Percentiles rank a stretch among this genome's conserved stretches.
Evolutionary conservation across 495 filamentous ascomycete genomes (phyloP).

Genomic region (Aspergillus ellipticus): DNA sequence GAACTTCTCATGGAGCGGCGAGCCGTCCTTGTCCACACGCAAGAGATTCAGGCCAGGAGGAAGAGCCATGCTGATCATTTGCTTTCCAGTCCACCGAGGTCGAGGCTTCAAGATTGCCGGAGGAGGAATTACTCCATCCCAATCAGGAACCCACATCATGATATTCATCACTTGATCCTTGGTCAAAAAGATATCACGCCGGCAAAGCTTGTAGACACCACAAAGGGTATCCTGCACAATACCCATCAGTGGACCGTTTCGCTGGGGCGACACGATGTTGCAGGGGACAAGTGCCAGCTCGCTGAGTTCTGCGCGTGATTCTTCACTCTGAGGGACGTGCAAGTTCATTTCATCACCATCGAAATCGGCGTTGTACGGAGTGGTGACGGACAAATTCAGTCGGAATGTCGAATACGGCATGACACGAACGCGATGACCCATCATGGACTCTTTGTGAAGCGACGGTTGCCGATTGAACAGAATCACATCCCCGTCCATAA

Average conservation of each 20-base stretch:
- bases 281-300: conserved; percentile 93
- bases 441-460: conserved; percentile 99
- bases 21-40: conserved; percentile 54
- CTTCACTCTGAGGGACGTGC: conserved; percentile 96
- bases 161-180: conserved; percentile 92
- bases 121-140: conserved; percentile 90
- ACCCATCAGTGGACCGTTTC: conserved; percentile 97
- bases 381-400: conserved; percentile 94
- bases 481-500: conserved; percentile 93
- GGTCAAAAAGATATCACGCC: conserved; percentile 84
- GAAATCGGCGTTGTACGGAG: conserved; percentile 99
- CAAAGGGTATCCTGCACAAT: conserved; percentile 98
- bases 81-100: conserved; percentile 98
- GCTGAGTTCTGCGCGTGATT: conserved; percentile 88
- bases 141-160: conserved; percentile 93
- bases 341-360: conserved; percentile 99
- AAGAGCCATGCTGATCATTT: conserved; percentile 90
- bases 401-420: conserved; percentile 99
- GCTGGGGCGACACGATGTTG: conserved; percentile 96
- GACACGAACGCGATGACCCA: conserved; percentile 94
- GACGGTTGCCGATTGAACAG: conserved; percentile 99
- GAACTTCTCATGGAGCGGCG: conserved; percentile 49
- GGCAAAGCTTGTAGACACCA: conserved; percentile 93
- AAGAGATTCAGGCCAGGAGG: conserved; percentile 80
- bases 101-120: conserved; percentile 89